Base-by-base conservation (phyloP, 768 basidiomycete species). In the Asterophora parasitica region DNA sequence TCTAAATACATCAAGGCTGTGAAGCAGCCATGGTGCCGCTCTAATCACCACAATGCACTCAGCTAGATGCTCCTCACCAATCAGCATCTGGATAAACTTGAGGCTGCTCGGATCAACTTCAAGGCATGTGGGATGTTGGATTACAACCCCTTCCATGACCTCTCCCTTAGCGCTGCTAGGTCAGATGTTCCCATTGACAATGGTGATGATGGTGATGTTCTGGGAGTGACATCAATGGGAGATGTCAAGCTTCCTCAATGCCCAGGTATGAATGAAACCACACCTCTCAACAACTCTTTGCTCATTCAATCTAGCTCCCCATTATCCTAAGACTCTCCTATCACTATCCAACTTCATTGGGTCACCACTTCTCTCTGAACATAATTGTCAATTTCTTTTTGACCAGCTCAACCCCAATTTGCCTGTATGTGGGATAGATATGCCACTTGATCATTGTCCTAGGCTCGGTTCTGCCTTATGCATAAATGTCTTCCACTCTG, bases 61-160 rank as follows among this genome's bases (percentile, higher is more conserved):
- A 16, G 36, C 36, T 64, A 70, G 31, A 71, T 71, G 52, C 59
- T 69, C 0, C 17, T 59, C 0, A 63, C 56, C 20, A 70, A 66
- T 32, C 36, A 37, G 19, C 36, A 16, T 9, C 36, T 37, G 3
- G 36, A 37, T 17, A 37, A 37, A 11, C 36, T 64, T 0, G 51
- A 49, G 0, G 61, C 57, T 2, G 27, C 52, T 1, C 49, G 46
- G 1, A 44, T 44, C 1, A 32, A 62, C 20, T 63, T 70, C 16
- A 11, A 26, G 5, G 23, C n/a, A 6, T 20, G 36, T 2, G 55
- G 58, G 1, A 63, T 69, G 60, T 45, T 69, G n/a, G 23, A 10
- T 26, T 43, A 16, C 2, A 16, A 9, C 36, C 16, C 32, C 36
- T 17, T 9, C 19, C 36, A 37, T 17, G 7, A 17, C 17, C 28